These are phyloP conservation scores for Bacidia gigantensis DNA, from an alignment of 495 filamentous ascomycete genomes.

Conservation along the genomic window DNA sequence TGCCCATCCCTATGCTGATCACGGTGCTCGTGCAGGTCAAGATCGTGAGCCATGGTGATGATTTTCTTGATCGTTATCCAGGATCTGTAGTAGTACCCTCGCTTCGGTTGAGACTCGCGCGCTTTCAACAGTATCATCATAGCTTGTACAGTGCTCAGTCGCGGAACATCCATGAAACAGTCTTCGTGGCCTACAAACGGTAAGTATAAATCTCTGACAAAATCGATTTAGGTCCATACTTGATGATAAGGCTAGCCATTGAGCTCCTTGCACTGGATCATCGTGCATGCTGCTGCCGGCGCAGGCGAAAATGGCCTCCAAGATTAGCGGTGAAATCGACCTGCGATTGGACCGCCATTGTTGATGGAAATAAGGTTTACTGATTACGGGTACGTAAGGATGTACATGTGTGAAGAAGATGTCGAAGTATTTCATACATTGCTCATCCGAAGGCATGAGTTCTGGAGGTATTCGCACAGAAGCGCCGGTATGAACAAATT, in stretches of 20 bases:
- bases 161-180: conserved; percentile 88
- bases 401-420: conserved; percentile 89
- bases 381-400: conserved; percentile 89
- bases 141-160: conserved; percentile 88
- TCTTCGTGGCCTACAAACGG: conserved; percentile 72
- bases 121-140: conserved; percentile 82
- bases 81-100: conserved; percentile 92
- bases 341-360: conserved; percentile 82
- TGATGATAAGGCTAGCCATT: conserved; percentile 87
- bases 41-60: conserved; percentile 83
- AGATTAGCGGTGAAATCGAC: conserved; percentile 77
- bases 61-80: conserved; percentile 95
- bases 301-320: conserved; percentile 95
- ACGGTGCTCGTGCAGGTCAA: conserved; percentile 81
- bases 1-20: conserved; percentile 58
- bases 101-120: conserved; percentile 76
- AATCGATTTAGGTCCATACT: no score
- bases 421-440: conserved; percentile 73
- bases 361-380: conserved; percentile 69
- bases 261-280: conserved; percentile 69
- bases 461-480: conserved; percentile 84
- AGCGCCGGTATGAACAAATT: conserved; percentile 51
- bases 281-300: conserved; percentile 67
- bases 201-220: no score
- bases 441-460: conserved; percentile 82